Percentiles rank a stretch among this genome's conserved stretches.
Evolutionary conservation across 805 yeast species (phyloP).

Genomic region (Diddensiella caesifluorescens): DNA sequence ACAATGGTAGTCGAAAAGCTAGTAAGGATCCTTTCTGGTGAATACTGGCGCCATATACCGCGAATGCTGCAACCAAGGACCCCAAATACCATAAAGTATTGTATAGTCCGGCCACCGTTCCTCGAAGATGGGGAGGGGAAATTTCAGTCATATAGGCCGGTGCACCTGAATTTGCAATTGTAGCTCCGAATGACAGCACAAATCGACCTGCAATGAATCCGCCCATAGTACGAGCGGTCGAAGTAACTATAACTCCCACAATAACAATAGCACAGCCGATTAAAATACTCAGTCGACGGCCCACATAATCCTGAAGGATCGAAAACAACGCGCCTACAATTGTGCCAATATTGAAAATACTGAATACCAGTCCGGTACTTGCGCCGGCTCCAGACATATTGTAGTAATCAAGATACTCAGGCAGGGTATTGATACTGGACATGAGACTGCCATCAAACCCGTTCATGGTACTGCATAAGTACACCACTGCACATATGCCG

Average conservation of each 20-base stretch:
- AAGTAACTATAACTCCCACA: conserved; percentile 13
- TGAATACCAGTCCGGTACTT: conserved; percentile 18
- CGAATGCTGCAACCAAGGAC: conserved; percentile 15
- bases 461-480: conserved; percentile 13
- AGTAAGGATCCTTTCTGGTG: conserved; percentile 5
- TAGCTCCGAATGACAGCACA: conserved; percentile 16
- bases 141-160: conserved; percentile 18
- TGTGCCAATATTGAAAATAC: conserved; percentile 18
- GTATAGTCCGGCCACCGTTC: conserved; percentile 18
- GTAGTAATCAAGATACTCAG: conserved; percentile 14
- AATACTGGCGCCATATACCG: conserved; percentile 12
- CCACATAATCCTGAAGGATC: conserved; percentile 13
- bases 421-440: conserved; percentile 18
- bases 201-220: conserved; percentile 19
- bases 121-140: conserved; percentile 20
- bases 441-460: conserved; percentile 21
- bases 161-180: conserved; percentile 14
- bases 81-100: conserved; percentile 16
- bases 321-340: conserved; percentile 16
- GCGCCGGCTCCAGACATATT: conserved; percentile 8
- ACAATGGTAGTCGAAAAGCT: conserved; percentile 16
- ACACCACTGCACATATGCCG: conserved; percentile 12
- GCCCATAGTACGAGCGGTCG: conserved; percentile 11
- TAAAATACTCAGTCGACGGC: conserved; percentile 13
- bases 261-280: conserved; percentile 18